Evolutionary conservation across 2,329 filamentous ascomycete species (phyloP).

Genomic region (Aureobasidium mangrovei): DNA sequence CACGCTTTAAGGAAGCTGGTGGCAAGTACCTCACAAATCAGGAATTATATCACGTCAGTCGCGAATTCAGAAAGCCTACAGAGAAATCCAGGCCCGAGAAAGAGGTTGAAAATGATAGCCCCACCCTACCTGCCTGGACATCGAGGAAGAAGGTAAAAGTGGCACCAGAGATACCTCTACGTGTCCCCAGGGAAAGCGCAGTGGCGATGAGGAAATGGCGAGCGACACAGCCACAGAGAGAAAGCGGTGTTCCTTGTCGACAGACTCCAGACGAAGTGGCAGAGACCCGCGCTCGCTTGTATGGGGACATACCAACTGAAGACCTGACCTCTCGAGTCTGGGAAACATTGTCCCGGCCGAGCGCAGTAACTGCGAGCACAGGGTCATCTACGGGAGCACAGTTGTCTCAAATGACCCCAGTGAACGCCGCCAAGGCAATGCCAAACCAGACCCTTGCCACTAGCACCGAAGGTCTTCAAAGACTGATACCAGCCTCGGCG

Average conservation of each 20-base stretch:
- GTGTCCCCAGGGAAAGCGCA: background rate
- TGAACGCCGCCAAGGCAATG: no score
- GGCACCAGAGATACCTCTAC: background rate
- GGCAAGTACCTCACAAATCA: background rate
- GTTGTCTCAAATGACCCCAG: no score
- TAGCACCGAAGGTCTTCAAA: no score
- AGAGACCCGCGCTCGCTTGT: background rate
- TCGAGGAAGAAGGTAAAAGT: background rate
- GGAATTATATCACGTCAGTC: background rate
- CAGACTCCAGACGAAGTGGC: background rate
- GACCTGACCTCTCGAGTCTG: background rate
- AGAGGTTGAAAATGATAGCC: background rate
- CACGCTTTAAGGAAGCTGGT: background rate
- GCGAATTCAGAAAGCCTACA: background rate
- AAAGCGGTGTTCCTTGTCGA: background rate
- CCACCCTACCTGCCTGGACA: background rate
- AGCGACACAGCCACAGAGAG: background rate
- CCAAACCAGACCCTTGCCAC: no score
- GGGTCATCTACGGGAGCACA: no score
- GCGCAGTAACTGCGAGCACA: background rate
- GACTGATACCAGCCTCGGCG: no score
- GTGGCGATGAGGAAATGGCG: background rate
- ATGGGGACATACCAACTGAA: background rate
- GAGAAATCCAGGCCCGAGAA: background rate
- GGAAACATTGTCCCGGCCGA: background rate